Base-by-base conservation (phyloP, 306 rosid species). In the Castanospermum australe region DNA sequence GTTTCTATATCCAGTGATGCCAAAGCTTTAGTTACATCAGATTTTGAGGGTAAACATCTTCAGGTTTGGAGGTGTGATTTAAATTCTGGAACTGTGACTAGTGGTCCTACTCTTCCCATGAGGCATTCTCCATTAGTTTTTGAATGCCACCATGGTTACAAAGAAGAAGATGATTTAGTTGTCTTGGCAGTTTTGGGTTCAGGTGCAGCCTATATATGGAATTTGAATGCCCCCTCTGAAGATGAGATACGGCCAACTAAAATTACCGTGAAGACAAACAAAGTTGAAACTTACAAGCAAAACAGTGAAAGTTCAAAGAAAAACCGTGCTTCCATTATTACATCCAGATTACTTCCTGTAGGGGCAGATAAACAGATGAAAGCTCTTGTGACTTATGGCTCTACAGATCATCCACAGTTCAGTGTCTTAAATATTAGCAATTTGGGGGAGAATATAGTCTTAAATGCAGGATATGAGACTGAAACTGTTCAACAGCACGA, bases 1-100 rank as follows among this genome's bases (percentile, higher is more conserved):
- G 79, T 83, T 71, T 89, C 93, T 60, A 20, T 81, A 72, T 84
- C 89, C 57, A 79, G 42, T 71, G 87, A 80, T 77, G 86, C 89
- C 17, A 83, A 83, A 80, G 47, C 74, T 73, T 39, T 89, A 75
- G 79, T 87, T 65, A 84, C 93, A 59, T 80, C 84, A 45, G 89
- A 84, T 69, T 41, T 71, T 71, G 89, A 77, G 64, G 77, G 62
- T 75, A 83, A 87, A 76, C 71, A 82, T 80, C 77, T 89, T 77
- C 83, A 87, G 83, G 86, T 89, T 64, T 89, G 93, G 93, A 79
- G 82, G 73, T 83, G 86, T 38, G 88, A 89, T 77, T 21, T 84
- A 52, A 83, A 72, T 71, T 70, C 83, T 33, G 83, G 83, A 73
- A 83, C 56, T 20, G 67, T 85, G 66, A 78, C 70, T 75, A 57